Base-by-base conservation (phyloP, 139 green algal species). In the Dunaliella sp. region DNA sequence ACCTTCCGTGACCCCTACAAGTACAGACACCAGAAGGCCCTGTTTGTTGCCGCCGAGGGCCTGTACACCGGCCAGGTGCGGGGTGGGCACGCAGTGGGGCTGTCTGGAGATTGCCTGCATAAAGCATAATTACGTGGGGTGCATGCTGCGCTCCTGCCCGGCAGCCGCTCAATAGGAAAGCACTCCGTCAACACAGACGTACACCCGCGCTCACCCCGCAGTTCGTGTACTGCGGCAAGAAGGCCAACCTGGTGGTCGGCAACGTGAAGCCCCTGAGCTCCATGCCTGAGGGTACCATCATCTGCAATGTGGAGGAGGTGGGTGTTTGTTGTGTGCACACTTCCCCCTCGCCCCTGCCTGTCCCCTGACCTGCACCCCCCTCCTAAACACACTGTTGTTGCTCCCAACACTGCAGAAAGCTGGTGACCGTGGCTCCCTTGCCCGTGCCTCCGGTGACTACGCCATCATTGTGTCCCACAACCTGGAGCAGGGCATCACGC, bases 231-330 rank as follows among this genome's bases (percentile, higher is more conserved):
- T 96, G 90, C 86, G 98, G 98, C 87, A 98, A 98, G 93, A 99
- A 98, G 93, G 98, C 98, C 26, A 90, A 90, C 74, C 94, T 99
- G 72, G 92, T 90, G 59, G 96, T 99, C 86, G 98, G 98, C 90
- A 99, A 99, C 93, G 93, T 98, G 21, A 97, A 98, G 94, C 97
- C 97, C 38, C 88, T 99, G 86, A 95, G 94, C 75, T 91, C 96
- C 82, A 98, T 99, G 97, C 98, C 98, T 78, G 98, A 99, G 93
- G 98, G 98, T 93, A 97, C 97, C 91, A 96, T 99, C 88, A 90
- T 98, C 58, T 99, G 97, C 97, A 99, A 99, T 91, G 91, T 99
- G 83, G 98, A 99, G 95, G 93, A 96, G 94, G 93, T 94, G 80
- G 83, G 88, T 2, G n/a, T n/a, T n/a, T n/a, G n/a, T n/a, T n/a